These are phyloP conservation scores for Metschnikowia shivogae DNA, from an alignment of 805 yeast genomes.

Conservation along the genomic window DNA sequence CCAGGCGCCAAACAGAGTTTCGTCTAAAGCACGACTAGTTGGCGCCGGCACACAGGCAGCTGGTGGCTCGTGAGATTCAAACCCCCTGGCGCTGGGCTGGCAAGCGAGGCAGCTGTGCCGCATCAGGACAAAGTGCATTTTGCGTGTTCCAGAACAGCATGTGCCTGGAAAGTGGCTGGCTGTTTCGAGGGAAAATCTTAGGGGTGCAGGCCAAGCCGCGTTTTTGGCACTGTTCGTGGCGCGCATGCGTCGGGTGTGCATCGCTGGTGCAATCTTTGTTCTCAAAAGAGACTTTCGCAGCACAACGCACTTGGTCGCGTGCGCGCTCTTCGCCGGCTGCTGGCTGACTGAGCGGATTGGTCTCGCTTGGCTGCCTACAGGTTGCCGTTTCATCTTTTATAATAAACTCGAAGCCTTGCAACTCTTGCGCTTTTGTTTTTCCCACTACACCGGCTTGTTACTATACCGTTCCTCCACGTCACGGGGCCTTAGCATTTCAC, in stretches of 20 bases:
- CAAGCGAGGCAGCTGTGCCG: background rate
- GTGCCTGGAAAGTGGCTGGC: conserved; percentile 5
- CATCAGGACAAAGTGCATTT: background rate
- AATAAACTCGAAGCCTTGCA: background rate
- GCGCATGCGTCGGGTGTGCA: background rate
- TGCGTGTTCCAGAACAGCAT: background rate
- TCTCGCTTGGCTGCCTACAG: background rate
- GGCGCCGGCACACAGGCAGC: too few species aligned
- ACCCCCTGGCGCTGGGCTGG: background rate
- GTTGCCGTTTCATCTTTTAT: background rate
- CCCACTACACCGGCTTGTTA: background rate
- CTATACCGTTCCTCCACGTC: background rate
- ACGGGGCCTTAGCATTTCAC: background rate
- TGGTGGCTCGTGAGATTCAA: too few species aligned
- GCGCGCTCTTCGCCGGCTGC: conserved; percentile 1
- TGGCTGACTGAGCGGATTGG: conserved; percentile 2
- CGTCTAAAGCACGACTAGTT: too few species aligned
- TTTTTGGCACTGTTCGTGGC: background rate
- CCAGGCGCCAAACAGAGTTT: too few species aligned
- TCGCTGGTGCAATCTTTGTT: background rate
- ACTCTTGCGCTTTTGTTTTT: background rate
- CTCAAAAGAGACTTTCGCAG: conserved; percentile 4
- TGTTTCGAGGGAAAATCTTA: background rate
- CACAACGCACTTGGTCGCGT: background rate
- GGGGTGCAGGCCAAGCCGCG: conserved; percentile 4